Evolutionary conservation across 495 filamentous ascomycete genomes (phyloP), one percentile per base, ranked within the genome.

Genomic region (Aspergillus sparsus): DNA sequence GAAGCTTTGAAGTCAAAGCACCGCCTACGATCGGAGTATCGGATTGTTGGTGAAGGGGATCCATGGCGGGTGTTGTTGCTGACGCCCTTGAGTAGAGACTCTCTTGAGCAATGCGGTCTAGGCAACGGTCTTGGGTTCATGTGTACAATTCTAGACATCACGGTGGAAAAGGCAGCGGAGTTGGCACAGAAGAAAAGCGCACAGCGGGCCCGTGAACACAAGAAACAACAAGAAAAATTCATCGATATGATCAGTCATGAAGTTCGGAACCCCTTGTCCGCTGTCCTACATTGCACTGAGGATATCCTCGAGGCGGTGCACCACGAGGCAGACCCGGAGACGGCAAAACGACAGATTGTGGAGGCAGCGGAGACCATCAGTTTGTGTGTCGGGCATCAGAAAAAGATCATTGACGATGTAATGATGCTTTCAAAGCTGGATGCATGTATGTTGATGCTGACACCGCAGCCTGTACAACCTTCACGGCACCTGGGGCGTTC

Each of bases 201-300:
- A 34, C 77, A 83, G 62, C 86, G 85, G 66, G 88, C 84, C 6
- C 80, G 88, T 50, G 84, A 86, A 59, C 79, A 82, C 44, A 89
- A 89, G 67, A 74, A 83, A 37, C 84, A 88, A 59, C 86, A 89
- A 62, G 87, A 93, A 66, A 92, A 91, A 60, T 95, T 93, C 70
- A 93, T 94, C 66, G 90, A 93, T 69, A 93, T 92, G 62, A 92
- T 89, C 7, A 91, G 87, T 61, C 91, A 96, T 65, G 91, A 96
- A 66, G 90, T 94, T 79, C 83, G 90, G 8, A 96, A 94, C 61
- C 91, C 91, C 2, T 77, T 94, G 8, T 88, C 84, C 46, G 90
- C 90, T 7, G 91, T 93, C 47, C 72, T 93, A 36, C 89, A 93
- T 71, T 92, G 89, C 67, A 85, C 87, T 5, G 90, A 94, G 64